Percentiles rank a stretch among this genome's conserved stretches.
Evolutionary conservation across 495 filamentous ascomycete species (phyloP).

Genomic region (Penicillium arizonense): DNA sequence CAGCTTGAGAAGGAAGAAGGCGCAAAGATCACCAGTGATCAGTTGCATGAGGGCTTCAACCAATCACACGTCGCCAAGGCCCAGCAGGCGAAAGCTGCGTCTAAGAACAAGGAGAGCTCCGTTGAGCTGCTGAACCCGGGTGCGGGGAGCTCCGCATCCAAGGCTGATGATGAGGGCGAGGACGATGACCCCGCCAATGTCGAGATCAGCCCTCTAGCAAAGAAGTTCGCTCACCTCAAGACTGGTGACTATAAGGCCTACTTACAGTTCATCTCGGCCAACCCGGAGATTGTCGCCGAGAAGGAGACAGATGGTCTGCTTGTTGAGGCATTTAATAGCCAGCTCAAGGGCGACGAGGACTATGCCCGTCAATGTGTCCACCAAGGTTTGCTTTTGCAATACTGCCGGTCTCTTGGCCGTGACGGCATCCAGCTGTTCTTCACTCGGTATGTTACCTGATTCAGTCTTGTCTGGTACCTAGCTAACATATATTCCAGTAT

Average conservation of each 20-base stretch:
- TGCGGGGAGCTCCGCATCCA: slow-evolving; percentile 42
- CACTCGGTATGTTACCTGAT: slow-evolving; percentile 57
- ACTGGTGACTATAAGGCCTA: slow-evolving; percentile 69
- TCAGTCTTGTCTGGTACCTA: not conserved
- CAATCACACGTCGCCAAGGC: slow-evolving; percentile 71
- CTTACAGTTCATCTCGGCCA: slow-evolving; percentile 68
- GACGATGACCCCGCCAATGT: slow-evolving; percentile 71
- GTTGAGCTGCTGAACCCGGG: slow-evolving; percentile 84
- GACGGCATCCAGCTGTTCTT: slow-evolving; percentile 94
- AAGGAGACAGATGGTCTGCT: slow-evolving; percentile 89
- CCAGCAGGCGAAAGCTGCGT: slow-evolving; percentile 37
- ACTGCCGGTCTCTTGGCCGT: slow-evolving; percentile 82
- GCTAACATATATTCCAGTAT: slow-evolving; percentile 53
- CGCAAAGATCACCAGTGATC: slow-evolving; percentile 91
- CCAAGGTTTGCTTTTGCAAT: slow-evolving; percentile 88
- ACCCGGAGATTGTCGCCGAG: slow-evolving; percentile 79
- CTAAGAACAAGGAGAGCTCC: slow-evolving; percentile 32
- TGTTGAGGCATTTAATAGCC: slow-evolving; percentile 84
- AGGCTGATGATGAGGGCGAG: slow-evolving; percentile 56
- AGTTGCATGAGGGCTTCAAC: slow-evolving; percentile 89
- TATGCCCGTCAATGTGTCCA: slow-evolving; percentile 89
- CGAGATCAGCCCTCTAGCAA: slow-evolving; percentile 71
- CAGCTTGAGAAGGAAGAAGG: slow-evolving; percentile 84
- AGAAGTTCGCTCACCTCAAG: slow-evolving; percentile 76
- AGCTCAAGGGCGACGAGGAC: slow-evolving; percentile 70